A percentile compares a stretch with the other conserved stretches of the same genome.
These are phyloP conservation scores for Raffaelea albimanens DNA, from an alignment of 2,329 filamentous ascomycete species.

Conservation along the genomic window DNA sequence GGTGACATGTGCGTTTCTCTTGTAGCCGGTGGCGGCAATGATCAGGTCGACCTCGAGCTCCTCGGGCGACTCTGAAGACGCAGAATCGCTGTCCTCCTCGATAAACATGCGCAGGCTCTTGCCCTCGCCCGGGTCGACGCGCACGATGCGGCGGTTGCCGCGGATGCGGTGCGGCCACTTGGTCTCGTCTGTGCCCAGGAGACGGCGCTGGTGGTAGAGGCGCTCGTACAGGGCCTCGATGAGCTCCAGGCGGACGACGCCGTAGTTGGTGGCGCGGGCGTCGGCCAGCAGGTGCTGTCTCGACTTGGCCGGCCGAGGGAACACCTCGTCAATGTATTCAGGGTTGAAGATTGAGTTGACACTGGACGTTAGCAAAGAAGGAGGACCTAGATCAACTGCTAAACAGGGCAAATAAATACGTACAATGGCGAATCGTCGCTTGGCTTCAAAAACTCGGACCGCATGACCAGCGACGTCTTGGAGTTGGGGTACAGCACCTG, in stretches of 20 bases:
- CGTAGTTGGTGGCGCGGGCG: constrained; percentile 85
- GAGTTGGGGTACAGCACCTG: constrained; percentile 75
- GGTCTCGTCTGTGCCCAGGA: constrained; percentile 55
- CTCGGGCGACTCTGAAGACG: constrained; percentile 26
- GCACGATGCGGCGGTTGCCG: constrained; percentile 54
- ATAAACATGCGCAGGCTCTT: constrained; percentile 49
- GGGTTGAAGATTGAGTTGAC: constrained; percentile 98
- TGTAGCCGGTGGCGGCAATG: constrained; percentile 82
- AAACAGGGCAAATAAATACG: constrained; percentile 25
- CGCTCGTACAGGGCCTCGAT: constrained; percentile 82
- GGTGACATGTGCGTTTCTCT: constrained; percentile 65
- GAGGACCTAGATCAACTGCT: neutral
- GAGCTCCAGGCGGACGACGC: constrained; percentile 82
- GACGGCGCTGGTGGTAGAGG: constrained; percentile 77
- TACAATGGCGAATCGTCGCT: constrained; percentile 96
- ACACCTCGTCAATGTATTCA: constrained; percentile 69
- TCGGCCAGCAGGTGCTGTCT: constrained; percentile 53
- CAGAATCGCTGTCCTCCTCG: constrained; percentile 26
- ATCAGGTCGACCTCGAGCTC: constrained; percentile 74
- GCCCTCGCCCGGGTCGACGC: constrained; percentile 40
- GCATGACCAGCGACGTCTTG: constrained; percentile 68
- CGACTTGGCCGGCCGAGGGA: constrained; percentile 51
- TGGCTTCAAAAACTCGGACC: constrained; percentile 72
- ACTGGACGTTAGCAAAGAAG: constrained; percentile 29
- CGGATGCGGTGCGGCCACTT: constrained; percentile 79